phyloP scores from a whole-genome alignment of 1,284 basidiomycete genomes.

The Rhodotorula mucilaginosa region DNA sequence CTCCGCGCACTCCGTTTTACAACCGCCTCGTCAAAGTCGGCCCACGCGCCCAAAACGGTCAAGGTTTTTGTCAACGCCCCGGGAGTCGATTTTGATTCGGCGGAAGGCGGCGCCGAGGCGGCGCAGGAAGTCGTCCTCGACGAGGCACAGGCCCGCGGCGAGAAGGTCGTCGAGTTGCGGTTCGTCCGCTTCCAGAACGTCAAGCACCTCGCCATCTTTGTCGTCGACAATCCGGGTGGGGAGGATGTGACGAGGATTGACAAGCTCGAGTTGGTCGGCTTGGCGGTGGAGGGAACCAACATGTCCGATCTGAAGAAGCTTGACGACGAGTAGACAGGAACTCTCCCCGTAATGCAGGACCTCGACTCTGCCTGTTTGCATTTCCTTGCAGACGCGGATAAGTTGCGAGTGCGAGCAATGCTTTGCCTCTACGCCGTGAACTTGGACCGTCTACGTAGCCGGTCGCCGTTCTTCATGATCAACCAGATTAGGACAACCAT shows the following conservation, averaged over 20 bases:
- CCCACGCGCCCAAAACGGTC: conserved; percentile 39
- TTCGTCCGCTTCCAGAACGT: conserved; percentile 43
- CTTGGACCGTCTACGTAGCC: too few relatives aligned
- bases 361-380: too few relatives aligned
- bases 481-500: too few relatives aligned
- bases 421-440: too few relatives aligned
- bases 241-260: conserved; percentile 42
- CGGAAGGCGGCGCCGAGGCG: conserved; percentile 32
- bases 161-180: conserved; percentile 39
- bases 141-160: conserved; percentile 38
- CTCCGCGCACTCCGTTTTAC: conserved; percentile 41
- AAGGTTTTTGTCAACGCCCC: conserved; percentile 40
- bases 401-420: too few relatives aligned
- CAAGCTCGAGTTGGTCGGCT: conserved; percentile 41
- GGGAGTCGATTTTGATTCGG: conserved; percentile 40
- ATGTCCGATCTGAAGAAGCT: conserved; percentile 33
- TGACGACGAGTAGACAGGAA: conserved; percentile 26
- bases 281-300: conserved; percentile 34
- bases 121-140: conserved; percentile 40
- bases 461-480: too few relatives aligned
- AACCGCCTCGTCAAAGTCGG: conserved; percentile 22
- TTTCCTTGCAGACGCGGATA: too few relatives aligned
- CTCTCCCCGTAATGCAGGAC: neutral
- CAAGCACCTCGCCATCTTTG: conserved; percentile 39
- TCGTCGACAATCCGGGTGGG: conserved; percentile 41